Percentiles rank a stretch among this genome's conserved stretches.
These are phyloP conservation scores for Paecilomyces variotii DNA, from an alignment of 2,329 filamentous ascomycete species.

Conservation along the genomic window DNA sequence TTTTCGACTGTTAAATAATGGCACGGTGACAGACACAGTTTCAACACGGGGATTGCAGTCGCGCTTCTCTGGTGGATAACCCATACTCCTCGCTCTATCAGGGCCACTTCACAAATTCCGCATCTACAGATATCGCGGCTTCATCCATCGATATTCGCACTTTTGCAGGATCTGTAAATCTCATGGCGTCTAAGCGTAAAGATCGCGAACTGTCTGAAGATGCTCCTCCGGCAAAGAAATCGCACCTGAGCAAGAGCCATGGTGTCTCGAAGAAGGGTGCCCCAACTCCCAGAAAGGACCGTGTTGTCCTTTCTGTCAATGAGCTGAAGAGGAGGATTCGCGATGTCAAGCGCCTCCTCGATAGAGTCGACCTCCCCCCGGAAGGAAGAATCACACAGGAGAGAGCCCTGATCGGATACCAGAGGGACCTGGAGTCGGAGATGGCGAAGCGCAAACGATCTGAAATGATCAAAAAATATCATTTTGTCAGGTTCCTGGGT, in stretches of 20 bases:
- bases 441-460: constrained; percentile 42
- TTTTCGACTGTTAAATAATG: not conserved
- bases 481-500: constrained; percentile 60
- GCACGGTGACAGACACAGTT: not conserved
- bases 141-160: not conserved
- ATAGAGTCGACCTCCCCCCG: constrained; percentile 43
- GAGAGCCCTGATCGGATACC: constrained; percentile 48
- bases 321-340: constrained; percentile 50
- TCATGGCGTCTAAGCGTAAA: constrained; percentile 21
- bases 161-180: constrained; percentile 2
- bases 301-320: constrained; percentile 31
- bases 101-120: not conserved
- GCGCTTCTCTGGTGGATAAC: not conserved
- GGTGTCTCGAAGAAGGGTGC: constrained; percentile 1
- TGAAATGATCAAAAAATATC: constrained; percentile 54
- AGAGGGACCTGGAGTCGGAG: constrained; percentile 47
- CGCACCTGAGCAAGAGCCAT: constrained; percentile 10
- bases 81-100: not conserved
- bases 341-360: constrained; percentile 46
- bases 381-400: constrained; percentile 52
- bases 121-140: not conserved
- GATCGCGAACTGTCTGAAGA: constrained; percentile 19
- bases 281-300: constrained; percentile 1
- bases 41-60: not conserved
- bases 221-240: constrained; percentile 11